These are phyloP conservation scores for Tetrahymena elliotti DNA, from an alignment of 73 alveolate genomes.

Conservation along the genomic window DNA sequence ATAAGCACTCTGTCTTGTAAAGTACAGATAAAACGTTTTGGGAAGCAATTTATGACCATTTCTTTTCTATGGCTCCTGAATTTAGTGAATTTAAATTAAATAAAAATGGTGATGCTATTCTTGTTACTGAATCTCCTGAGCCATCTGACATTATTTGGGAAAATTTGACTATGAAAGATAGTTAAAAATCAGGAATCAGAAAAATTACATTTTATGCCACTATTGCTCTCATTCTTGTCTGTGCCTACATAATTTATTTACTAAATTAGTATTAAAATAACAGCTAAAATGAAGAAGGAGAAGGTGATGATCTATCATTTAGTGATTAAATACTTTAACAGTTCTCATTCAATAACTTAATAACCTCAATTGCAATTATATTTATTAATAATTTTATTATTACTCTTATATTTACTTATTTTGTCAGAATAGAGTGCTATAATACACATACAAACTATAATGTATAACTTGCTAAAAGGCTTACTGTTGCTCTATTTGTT, in stretches of 20 bases:
- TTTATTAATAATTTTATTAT: conserved; percentile 25
- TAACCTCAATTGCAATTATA: conserved; percentile 14
- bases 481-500: conserved; percentile 17
- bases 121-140: conserved; percentile 40
- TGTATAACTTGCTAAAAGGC: conserved; percentile 13
- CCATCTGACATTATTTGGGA: conserved; percentile 36
- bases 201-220: background rate
- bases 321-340: background rate
- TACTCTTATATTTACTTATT: background rate
- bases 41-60: background rate
- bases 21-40: background rate
- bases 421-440: conserved; percentile 19
- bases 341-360: background rate
- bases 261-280: background rate
- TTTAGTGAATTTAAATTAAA: background rate
- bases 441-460: conserved; percentile 25
- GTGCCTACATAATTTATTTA: background rate
- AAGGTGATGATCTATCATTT: background rate
- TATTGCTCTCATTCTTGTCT: background rate
- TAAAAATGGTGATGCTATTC: background rate
- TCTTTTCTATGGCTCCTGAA: background rate
- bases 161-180: background rate
- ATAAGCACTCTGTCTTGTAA: background rate
- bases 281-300: background rate
- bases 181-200: background rate